A percentile compares a stretch with the other conserved stretches of the same genome.
Conservation (phyloP, 83 land plant species). For the Diphasiastrum complanatum region DNA sequence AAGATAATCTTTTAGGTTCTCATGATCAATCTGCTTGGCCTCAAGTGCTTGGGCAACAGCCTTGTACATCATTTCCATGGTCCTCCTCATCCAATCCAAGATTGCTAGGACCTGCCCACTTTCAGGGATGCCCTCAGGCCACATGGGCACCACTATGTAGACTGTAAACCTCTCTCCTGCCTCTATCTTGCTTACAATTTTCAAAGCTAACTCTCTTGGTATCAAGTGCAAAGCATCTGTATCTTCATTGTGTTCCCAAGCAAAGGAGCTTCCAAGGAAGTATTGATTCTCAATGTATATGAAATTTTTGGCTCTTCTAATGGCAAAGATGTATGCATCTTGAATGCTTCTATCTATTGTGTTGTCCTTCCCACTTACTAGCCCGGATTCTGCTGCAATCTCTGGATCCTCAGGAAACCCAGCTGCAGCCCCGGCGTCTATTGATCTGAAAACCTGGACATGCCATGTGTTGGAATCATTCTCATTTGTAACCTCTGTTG, state of each 20-base stretch:
- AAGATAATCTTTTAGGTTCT: too few relatives aligned
- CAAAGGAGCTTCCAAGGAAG: background rate
- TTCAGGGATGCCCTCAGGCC: too few relatives aligned
- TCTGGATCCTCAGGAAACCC: constrained; percentile 7
- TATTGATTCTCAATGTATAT: constrained; percentile 1
- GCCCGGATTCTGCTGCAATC: constrained; percentile 2
- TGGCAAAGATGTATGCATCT: background rate
- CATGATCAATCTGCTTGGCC: too few relatives aligned
- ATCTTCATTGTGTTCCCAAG: background rate
- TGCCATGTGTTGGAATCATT: constrained; percentile 9
- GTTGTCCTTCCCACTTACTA: constrained; percentile 4
- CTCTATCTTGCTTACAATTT: too few relatives aligned
- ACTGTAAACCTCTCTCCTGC: too few relatives aligned
- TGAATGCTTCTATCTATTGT: background rate
- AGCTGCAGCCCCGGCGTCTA: constrained; percentile 6
- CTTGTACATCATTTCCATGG: too few relatives aligned
- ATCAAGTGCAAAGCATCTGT: background rate
- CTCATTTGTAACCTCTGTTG: too few relatives aligned
- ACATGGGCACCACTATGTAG: too few relatives aligned
- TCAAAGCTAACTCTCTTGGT: background rate
- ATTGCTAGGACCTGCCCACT: too few relatives aligned
- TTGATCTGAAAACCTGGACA: constrained; percentile 7
- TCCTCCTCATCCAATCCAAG: too few relatives aligned
- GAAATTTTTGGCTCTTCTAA: background rate
- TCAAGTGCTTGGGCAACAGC: too few relatives aligned